Base-by-base conservation (phyloP, 495 filamentous ascomycete species). In the Ramalina intermedia region DNA sequence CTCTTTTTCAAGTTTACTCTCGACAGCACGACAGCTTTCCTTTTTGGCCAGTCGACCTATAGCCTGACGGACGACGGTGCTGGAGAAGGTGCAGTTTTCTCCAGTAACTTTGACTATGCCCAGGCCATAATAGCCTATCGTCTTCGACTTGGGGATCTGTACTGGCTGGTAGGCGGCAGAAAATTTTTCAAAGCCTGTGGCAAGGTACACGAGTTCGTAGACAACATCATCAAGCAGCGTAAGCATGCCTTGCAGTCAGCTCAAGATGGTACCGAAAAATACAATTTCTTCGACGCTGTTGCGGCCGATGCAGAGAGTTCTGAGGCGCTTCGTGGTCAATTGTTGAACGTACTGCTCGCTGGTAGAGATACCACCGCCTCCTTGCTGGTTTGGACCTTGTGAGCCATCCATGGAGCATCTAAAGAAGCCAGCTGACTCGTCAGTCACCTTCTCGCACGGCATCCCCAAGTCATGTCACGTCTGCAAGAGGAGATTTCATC, bases 321-420 rank as follows among this genome's bases (percentile, higher is more conserved):
- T 2, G 47, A 52, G 16, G 60, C 63, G 14, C 47, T 81, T 42
- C 69, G 74, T 18, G 74, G 76, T 50, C 74, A 82, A 57, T 59
- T 79, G 33, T 59, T 80, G 48, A 68, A 71, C 40, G 64, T 82
- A 11, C 63, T 84, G 36, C 51, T 80, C 6, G 79, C 80, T 1
- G 78, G 79, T 0, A 67, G 79, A 49, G 80, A 82, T 56, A 82
- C 79, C 20, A 81, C 78, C 6, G 71, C 70, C 26, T 68, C 62
- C 17, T 70, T 76, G 3, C 58, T 81, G 0, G 66, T 70, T 3
- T 81, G 77, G 77, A 63, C 66, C 4, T 62, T 80, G 55, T 78
- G 56, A 62, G 66, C 58, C 6, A 12, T 21, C 7, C 2, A 35
- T 47, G 0, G 37, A 16, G 16, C 11, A 36, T 18, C 6, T 3